Evolutionary conservation across 345 rosid genomes (phyloP).

Genomic region (Populus euphratica): DNA sequence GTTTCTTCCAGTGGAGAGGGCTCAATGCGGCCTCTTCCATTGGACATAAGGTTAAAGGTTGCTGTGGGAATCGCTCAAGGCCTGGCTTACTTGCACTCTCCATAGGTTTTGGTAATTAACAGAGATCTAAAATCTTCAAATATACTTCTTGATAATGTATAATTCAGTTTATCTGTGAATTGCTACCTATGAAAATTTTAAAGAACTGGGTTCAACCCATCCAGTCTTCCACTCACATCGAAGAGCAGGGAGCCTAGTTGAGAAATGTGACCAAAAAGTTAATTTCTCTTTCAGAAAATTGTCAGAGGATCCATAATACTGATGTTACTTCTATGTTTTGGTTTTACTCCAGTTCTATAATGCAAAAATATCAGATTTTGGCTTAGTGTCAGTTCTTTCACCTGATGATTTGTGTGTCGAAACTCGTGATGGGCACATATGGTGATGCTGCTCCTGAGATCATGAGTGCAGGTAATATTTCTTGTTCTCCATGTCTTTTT

Average conservation of each 20-base stretch:
- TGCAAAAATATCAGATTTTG: too few species aligned
- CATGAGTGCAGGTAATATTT: background rate
- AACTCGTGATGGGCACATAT: background rate
- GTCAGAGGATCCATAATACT: background rate
- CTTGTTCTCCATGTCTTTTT: too few species aligned
- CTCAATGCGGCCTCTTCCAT: background rate
- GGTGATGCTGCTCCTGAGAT: slow-evolving; percentile 13
- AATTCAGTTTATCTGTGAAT: too few species aligned
- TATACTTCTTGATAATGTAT: slow-evolving; percentile 9
- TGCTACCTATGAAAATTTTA: too few species aligned
- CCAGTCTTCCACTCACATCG: too few species aligned
- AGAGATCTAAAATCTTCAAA: slow-evolving; percentile 17
- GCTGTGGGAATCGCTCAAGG: slow-evolving; percentile 8
- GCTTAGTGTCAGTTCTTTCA: background rate
- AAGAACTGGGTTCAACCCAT: too few species aligned
- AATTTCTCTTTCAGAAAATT: too few species aligned
- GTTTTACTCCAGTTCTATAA: too few species aligned
- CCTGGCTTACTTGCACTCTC: background rate
- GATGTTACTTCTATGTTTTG: too few species aligned
- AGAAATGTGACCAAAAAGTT: too few species aligned
- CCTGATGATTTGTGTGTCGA: background rate
- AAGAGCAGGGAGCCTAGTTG: too few species aligned
- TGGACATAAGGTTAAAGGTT: slow-evolving; percentile 3
- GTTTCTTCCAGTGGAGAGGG: background rate
- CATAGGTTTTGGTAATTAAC: background rate